Evolutionary conservation across 2,329 filamentous ascomycete genomes (phyloP).

Genomic region (Aspergillus caelatus): DNA sequence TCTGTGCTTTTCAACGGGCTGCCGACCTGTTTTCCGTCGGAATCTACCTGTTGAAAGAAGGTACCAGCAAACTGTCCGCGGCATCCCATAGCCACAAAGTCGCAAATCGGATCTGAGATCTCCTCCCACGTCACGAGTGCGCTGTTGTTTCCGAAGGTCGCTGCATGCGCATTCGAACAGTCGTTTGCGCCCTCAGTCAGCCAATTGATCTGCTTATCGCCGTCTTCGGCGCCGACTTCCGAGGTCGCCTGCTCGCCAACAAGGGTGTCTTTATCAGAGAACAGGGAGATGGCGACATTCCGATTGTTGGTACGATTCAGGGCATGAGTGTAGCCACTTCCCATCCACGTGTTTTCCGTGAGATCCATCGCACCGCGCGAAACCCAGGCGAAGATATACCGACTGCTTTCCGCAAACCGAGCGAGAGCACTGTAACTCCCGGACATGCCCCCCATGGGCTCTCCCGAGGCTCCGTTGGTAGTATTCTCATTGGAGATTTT

Average conservation of each 20-base stretch:
- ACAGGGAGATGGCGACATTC: constrained; percentile 61
- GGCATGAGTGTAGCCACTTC: constrained; percentile 56
- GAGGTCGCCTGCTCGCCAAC: constrained; percentile 58
- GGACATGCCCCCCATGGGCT: constrained; percentile 65
- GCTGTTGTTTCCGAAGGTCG: constrained; percentile 55
- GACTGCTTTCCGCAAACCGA: constrained; percentile 54
- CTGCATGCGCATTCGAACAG: constrained; percentile 62
- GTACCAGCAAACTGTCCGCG: constrained; percentile 61
- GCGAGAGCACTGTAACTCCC: constrained; percentile 63
- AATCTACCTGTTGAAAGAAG: constrained; percentile 61
- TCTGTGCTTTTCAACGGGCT: constrained; percentile 53
- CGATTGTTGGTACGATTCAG: constrained; percentile 60
- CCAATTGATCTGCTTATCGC: constrained; percentile 64
- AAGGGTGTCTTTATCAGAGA: constrained; percentile 62
- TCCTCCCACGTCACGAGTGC: constrained; percentile 65
- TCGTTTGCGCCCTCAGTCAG: constrained; percentile 57
- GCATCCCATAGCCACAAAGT: constrained; percentile 63
- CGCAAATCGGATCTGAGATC: constrained; percentile 58
- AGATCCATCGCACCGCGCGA: constrained; percentile 62
- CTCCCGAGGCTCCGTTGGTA: constrained; percentile 61
- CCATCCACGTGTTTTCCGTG: constrained; percentile 61
- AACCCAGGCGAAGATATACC: constrained; percentile 66
- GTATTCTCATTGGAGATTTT: constrained; percentile 67
- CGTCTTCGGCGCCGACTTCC: constrained; percentile 54
- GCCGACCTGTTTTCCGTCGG: constrained; percentile 56